Evolutionary conservation across 2,329 filamentous ascomycete species (phyloP), one percentile per base, ranked within the genome.

Genomic region (Aureobasidium sp.): DNA sequence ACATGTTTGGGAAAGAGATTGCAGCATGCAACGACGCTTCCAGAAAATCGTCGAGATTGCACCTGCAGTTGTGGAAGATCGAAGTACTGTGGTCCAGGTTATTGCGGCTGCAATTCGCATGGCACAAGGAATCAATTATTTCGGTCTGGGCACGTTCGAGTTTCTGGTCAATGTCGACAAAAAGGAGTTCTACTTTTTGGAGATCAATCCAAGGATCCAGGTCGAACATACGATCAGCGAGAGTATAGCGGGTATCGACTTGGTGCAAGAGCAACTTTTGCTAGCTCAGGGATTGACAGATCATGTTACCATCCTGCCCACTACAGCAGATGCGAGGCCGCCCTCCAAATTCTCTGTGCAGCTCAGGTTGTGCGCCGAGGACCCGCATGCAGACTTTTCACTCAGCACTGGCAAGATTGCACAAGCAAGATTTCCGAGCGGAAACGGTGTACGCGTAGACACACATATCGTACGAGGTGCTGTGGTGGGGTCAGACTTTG

Each of bases 161-260:
- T 87, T 87, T 62, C 75, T 88, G 0, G 77, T 85, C 14, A 82
- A 81, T 62, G 77, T 80, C 12, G 63, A 70, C 0, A 78, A 72
- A 0, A 69, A 70, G 1, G 77, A 82, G 27, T 83, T 80, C 69
- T 86, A 79, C 70, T 86, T 86, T 66, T 70, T 86, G 6, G 84
- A 86, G 67, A 77, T 85, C 65, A 86, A 86, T 61, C 83, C 84
- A 0, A 76, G 84, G 2, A 70, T 86, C 2, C 83, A 86, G 67
- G 84, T 86, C 42, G 84, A 86, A 65, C 84, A 86, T 67, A 85
- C 84, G 1, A 79, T 86, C 59, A 85, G 82, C 0, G 84, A 86
- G 65, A 76, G 75, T 3, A 79, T 87, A 8, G 78, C 78, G 6
- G 75, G 73, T 0, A 71, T 79, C 8, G 83, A 86, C 63, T 75